Evolutionary conservation across 2,329 filamentous ascomycete species (phyloP), one percentile per base, ranked within the genome.

Genomic region (Biscogniauxia mediterranea): DNA sequence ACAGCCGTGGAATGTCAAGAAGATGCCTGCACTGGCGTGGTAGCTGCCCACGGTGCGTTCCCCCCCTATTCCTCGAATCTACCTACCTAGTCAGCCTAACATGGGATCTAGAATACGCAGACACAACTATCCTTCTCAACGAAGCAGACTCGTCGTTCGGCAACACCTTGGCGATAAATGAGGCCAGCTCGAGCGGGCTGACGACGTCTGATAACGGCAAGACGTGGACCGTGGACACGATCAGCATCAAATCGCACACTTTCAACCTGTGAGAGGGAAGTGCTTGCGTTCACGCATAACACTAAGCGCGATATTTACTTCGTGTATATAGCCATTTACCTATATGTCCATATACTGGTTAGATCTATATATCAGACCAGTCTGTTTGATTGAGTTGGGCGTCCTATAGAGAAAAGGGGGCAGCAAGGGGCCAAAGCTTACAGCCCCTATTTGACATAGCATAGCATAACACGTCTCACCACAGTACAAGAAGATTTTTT

Each of bases 1-100:
- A 74, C 72, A 0, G 72, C 73, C 9, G 70, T 72, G 1, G 72
- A 74, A 54, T 74, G 71, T 55, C 71, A 74, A 63, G 70, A 69
- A 15, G 67, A 70, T 6, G 65, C 64, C 3, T 73, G 69, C 32
- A 50, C 71, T 17, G 67, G 66, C 52, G 70, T 64, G 6, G 68
- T 65, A 15, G 65, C 66, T n/a, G 62, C 71, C 54, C 72, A 74
- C 58, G 52, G 72, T 75, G 69, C 60, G 71, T 68, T 50, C n/a
- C 15, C 49, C 6, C 15, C 51, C 6, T 38, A 32, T 5, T 28
- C 26, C 1, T 23, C 25, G n/a, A n/a, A n/a, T n/a, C n/a, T n/a
- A n/a, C n/a, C n/a, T n/a, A n/a, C n/a, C n/a, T n/a, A n/a, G n/a
- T n/a, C n/a, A n/a, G n/a, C 5, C 3, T 19, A 52, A 62, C 55